phyloP scores from a whole-genome alignment of 345 rosid species.

The Eucalyptus grandis region DNA sequence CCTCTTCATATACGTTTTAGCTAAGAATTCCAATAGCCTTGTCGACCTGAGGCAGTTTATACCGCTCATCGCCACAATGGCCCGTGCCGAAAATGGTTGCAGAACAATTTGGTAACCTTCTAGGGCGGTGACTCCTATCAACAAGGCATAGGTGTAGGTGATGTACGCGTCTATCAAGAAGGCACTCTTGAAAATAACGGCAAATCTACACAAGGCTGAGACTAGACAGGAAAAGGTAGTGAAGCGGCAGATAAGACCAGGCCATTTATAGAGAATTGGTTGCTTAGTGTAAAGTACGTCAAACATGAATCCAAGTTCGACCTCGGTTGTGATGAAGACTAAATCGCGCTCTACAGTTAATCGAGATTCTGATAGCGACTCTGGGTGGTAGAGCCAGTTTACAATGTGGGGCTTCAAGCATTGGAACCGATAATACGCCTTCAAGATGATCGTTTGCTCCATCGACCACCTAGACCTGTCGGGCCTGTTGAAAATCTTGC shows the following conservation, averaged over 20 bases:
- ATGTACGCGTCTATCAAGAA: conserved; percentile 2
- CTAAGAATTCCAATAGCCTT: background rate
- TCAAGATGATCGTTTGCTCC: background rate
- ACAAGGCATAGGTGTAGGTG: conserved; percentile 11
- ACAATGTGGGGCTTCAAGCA: background rate
- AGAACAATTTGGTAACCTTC: background rate
- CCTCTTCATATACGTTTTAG: background rate
- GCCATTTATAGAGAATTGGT: background rate
- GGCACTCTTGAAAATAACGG: background rate
- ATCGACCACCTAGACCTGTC: background rate
- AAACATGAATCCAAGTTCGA: background rate
- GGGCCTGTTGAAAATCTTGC: background rate
- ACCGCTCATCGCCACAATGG: background rate
- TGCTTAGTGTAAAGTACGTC: background rate
- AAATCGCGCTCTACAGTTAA: background rate
- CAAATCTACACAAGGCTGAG: background rate
- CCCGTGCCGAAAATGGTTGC: background rate
- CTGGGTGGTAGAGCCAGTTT: background rate
- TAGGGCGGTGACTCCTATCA: conserved; percentile 9
- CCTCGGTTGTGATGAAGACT: background rate
- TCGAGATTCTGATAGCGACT: background rate
- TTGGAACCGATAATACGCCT: background rate
- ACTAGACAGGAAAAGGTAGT: background rate
- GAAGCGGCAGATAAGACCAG: background rate
- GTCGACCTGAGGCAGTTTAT: background rate